These are phyloP conservation scores for Triticum urartu DNA, from an alignment of 176 grass and related monocot species.

Conservation along the genomic window DNA sequence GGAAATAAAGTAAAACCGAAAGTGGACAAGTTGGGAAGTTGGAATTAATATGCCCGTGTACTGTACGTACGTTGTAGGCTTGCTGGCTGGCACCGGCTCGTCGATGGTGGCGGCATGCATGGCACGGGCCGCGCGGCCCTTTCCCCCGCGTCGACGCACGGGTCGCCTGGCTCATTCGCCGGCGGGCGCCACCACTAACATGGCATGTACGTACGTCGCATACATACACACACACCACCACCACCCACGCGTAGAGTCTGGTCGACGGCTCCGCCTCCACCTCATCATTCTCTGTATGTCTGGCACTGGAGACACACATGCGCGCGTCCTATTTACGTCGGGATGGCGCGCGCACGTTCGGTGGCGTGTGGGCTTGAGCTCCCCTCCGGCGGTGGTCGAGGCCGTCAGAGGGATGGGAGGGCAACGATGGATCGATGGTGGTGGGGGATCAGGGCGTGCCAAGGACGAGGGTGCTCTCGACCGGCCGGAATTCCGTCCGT, in stretches of 20 bases:
- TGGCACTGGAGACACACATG: neutral
- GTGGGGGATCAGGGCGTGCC: neutral
- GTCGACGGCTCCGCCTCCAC: neutral
- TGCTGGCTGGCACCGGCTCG: neutral
- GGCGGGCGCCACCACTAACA: no score
- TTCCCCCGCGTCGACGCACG: neutral
- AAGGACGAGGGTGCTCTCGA: neutral
- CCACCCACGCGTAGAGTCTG: neutral
- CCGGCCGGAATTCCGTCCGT: constrained; percentile 9
- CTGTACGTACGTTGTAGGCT: constrained; percentile 1
- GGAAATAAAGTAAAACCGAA: neutral
- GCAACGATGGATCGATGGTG: neutral
- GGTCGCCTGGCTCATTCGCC: constrained; percentile 1
- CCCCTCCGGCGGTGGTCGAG: neutral
- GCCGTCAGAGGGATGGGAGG: no score
- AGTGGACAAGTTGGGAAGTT: constrained; percentile 12
- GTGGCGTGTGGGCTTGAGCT: neutral
- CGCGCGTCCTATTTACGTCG: neutral
- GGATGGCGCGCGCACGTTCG: neutral
- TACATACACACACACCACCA: neutral
- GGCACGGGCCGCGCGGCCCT: constrained; percentile 13
- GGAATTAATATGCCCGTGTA: neutral
- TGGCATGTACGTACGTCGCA: neutral
- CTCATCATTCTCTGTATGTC: neutral
- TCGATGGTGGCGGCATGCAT: constrained; percentile 2